Evolutionary conservation across 768 basidiomycete genomes (phyloP).

Genomic region (Ramaria sp.): DNA sequence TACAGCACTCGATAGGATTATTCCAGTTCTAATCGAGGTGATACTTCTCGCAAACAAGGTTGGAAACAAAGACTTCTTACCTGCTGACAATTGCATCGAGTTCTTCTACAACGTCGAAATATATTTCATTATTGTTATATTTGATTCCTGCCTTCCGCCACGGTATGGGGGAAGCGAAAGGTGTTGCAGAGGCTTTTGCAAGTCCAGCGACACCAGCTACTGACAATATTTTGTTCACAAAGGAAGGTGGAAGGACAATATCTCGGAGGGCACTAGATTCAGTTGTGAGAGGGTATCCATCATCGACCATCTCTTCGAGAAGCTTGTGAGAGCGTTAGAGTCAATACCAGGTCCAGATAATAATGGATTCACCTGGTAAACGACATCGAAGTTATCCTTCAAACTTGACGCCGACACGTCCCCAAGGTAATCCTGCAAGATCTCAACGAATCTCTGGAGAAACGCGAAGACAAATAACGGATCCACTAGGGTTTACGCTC

Average conservation of each 20-base stretch:
- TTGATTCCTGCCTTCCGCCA: conserved; percentile 82
- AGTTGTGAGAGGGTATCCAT: conserved; percentile 85
- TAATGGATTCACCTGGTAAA: conserved; percentile 63
- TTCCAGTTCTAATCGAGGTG: conserved; percentile 11
- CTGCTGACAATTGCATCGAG: conserved; percentile 69
- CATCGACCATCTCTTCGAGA: conserved; percentile 90
- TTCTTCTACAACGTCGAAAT: conserved; percentile 83
- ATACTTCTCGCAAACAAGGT: neutral
- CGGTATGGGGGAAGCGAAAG: conserved; percentile 84
- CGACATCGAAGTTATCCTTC: conserved; percentile 89
- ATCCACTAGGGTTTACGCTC: conserved; percentile 51
- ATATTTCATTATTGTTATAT: conserved; percentile 84
- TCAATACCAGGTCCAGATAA: conserved; percentile 3
- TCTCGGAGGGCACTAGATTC: conserved; percentile 84
- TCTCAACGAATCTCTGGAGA: conserved; percentile 72
- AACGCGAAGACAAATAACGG: conserved; percentile 87
- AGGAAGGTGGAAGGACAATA: conserved; percentile 85
- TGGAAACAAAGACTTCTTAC: conserved; percentile 28
- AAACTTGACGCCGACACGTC: conserved; percentile 68
- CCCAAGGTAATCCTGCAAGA: conserved; percentile 81
- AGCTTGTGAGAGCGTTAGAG: conserved; percentile 37
- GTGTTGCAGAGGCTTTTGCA: conserved; percentile 26
- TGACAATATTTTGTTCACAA: conserved; percentile 57
- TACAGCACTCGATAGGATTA: conserved; percentile 12
- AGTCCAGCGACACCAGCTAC: conserved; percentile 41